These are phyloP conservation scores for Phytophthora multivora DNA, from an alignment of 352 stramenopile genomes.

Conservation along the genomic window DNA sequence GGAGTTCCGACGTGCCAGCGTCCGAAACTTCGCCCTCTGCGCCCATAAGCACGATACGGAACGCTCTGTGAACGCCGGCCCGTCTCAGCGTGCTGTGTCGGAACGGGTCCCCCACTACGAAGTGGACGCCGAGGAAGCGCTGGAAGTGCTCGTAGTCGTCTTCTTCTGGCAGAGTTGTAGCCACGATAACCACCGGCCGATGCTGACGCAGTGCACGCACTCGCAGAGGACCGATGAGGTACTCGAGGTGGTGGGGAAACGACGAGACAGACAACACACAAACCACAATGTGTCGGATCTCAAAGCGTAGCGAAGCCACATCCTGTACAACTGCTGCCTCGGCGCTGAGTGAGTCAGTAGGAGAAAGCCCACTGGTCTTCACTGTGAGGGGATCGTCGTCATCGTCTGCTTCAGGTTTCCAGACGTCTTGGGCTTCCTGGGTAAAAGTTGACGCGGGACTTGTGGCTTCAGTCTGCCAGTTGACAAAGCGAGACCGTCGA, in stretches of 20 bases:
- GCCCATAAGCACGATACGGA: slow-evolving; percentile 80
- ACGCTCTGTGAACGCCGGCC: slow-evolving; percentile 53
- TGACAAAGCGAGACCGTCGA: slow-evolving; percentile 28
- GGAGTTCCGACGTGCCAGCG: slow-evolving; percentile 60
- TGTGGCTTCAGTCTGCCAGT: slow-evolving; percentile 25
- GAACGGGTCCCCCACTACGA: slow-evolving; percentile 74
- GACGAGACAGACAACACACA: slow-evolving; percentile 60
- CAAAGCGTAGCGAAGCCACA: slow-evolving; percentile 46
- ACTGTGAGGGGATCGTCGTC: slow-evolving; percentile 21
- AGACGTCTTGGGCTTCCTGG: slow-evolving; percentile 14
- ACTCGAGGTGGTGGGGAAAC: slow-evolving; percentile 83
- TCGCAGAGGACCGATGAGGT: slow-evolving; percentile 76
- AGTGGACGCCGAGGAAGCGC: slow-evolving; percentile 69
- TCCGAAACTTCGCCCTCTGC: slow-evolving; percentile 65
- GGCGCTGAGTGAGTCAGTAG: slow-evolving; percentile 3
- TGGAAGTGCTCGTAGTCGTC: slow-evolving; percentile 66
- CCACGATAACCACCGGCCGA: slow-evolving; percentile 71
- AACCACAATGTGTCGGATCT: slow-evolving; percentile 61
- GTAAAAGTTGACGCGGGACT: slow-evolving; percentile 17
- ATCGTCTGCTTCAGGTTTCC: slow-evolving; percentile 25
- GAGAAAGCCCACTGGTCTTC: slow-evolving; percentile 13
- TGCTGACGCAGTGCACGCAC: slow-evolving; percentile 70
- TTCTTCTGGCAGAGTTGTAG: slow-evolving; percentile 48
- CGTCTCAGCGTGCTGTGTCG: slow-evolving; percentile 53
- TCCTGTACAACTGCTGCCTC: slow-evolving; percentile 59